phyloP scores from a whole-genome alignment of 805 yeast genomes.

The Lipomyces japonicus region DNA sequence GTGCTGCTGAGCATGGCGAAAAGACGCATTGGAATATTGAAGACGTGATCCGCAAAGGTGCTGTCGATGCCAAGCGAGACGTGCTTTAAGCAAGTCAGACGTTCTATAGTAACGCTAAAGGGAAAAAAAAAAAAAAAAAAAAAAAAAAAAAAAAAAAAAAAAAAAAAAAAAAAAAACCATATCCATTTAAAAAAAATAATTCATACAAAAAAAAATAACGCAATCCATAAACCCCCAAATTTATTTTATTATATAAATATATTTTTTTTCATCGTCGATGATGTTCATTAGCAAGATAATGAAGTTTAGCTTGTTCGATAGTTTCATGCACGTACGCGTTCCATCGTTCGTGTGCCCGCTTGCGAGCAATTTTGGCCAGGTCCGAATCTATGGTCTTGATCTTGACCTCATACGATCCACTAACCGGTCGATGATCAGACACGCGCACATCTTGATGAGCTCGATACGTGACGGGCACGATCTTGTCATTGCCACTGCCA shows the following conservation, averaged over 20 bases:
- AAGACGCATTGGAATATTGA: conserved; percentile 75
- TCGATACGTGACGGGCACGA: conserved; percentile 60
- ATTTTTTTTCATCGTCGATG: background rate
- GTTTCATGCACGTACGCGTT: conserved; percentile 19
- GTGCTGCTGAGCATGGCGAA: conserved; percentile 57
- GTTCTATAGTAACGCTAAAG: too few species aligned
- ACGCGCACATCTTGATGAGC: conserved; percentile 57
- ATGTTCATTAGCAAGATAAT: conserved; percentile 5
- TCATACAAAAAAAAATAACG: too few species aligned
- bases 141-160: too few species aligned
- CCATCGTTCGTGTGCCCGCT: conserved; percentile 21
- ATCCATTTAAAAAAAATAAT: too few species aligned
- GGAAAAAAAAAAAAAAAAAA: too few species aligned
- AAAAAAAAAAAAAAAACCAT: too few species aligned
- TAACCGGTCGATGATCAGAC: conserved; percentile 91
- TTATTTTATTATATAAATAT: too few species aligned
- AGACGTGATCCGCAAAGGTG: conserved; percentile 69
- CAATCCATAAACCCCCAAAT: too few species aligned
- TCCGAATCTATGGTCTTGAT: conserved; percentile 63
- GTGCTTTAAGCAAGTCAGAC: too few species aligned
- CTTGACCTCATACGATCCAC: conserved; percentile 61
- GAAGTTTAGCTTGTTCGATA: conserved; percentile 11
- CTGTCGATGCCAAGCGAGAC: conserved; percentile 47
- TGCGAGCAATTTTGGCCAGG: conserved; percentile 16
- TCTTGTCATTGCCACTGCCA: too few species aligned